phyloP scores from a whole-genome alignment of 495 filamentous ascomycete genomes.

The Echria macrotheca region DNA sequence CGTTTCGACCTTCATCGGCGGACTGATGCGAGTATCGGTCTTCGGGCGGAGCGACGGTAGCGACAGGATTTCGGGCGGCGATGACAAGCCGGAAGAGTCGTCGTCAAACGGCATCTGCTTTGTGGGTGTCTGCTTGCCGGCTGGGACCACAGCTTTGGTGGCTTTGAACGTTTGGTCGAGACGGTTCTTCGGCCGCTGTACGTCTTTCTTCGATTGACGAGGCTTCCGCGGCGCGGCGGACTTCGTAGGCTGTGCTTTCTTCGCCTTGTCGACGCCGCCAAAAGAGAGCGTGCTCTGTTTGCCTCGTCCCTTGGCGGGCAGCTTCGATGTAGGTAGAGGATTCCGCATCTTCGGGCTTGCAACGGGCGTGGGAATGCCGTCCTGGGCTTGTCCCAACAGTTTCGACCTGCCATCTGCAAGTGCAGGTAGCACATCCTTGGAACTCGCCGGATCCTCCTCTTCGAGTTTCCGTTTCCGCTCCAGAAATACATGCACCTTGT shows the following conservation, averaged over 20 bases:
- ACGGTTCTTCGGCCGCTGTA: conserved; percentile 28
- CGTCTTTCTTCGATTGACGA: conserved; percentile 34
- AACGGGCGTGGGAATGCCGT: conserved; percentile 60
- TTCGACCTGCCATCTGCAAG: conserved; percentile 16
- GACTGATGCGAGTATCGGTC: conserved; percentile 6
- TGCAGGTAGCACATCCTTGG: conserved; percentile 20
- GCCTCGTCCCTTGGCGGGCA: conserved; percentile 18
- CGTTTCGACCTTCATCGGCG: conserved; percentile 5
- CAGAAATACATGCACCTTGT: conserved; percentile 35
- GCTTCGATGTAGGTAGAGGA: conserved; percentile 35
- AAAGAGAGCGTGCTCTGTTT: conserved; percentile 40
- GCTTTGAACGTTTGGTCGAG: conserved; percentile 39
- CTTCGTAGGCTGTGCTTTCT: conserved; percentile 12
- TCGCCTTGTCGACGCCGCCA: conserved; percentile 9
- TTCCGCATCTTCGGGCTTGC: conserved; percentile 50
- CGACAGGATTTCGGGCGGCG: conserved; percentile 13
- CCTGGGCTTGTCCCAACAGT: conserved; percentile 18
- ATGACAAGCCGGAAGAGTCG: conserved; percentile 20
- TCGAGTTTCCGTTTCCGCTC: conserved; percentile 28
- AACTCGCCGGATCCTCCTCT: conserved; percentile 1
- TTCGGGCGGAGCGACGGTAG: conserved; percentile 26
- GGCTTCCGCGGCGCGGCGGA: conserved; percentile 27
- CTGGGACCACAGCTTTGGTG: conserved; percentile 25
- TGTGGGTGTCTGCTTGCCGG: conserved; percentile 15
- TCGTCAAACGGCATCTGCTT: conserved; percentile 13